These are phyloP conservation scores for Hansenula anomala DNA, from an alignment of 1,139 yeast genomes.

Conservation along the genomic window DNA sequence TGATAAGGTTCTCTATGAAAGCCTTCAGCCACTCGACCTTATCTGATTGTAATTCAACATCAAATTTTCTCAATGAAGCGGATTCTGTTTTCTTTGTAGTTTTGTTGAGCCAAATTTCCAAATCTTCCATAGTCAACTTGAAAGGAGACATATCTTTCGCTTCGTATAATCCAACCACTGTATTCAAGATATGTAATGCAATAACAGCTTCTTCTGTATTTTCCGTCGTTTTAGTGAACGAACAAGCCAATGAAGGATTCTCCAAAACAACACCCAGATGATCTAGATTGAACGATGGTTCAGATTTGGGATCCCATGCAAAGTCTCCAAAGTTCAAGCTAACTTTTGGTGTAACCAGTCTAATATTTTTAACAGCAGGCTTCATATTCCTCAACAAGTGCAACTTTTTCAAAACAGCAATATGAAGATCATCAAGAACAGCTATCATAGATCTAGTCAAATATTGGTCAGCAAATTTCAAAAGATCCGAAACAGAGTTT, in stretches of 20 bases:
- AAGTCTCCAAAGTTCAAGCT: constrained; percentile 4
- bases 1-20: constrained; percentile 24
- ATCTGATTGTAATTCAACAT: constrained; percentile 29
- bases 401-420: constrained; percentile 47
- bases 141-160: constrained; percentile 8
- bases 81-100: constrained; percentile 29
- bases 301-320: constrained; percentile 8
- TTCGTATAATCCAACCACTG: constrained; percentile 1
- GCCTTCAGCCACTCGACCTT: constrained; percentile 36
- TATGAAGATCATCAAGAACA: constrained; percentile 61
- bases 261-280: constrained; percentile 6
- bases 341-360: constrained; percentile 49
- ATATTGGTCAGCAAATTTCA: constrained; percentile 30
- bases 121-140: constrained; percentile 23
- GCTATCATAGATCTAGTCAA: constrained; percentile 38
- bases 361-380: constrained; percentile 38
- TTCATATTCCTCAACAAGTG: constrained; percentile 32
- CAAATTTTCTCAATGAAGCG: constrained; percentile 29
- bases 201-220: constrained; percentile 3
- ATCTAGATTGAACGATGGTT: constrained; percentile 4
- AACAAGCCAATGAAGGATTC: constrained; percentile 16
- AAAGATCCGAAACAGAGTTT: constrained; percentile 27
- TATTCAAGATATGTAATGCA: constrained; percentile 12
- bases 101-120: constrained; percentile 40
- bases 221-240: constrained; percentile 1